Base-by-base conservation (phyloP, 2,329 filamentous ascomycete species). In the Dactylellina haptotyla region DNA sequence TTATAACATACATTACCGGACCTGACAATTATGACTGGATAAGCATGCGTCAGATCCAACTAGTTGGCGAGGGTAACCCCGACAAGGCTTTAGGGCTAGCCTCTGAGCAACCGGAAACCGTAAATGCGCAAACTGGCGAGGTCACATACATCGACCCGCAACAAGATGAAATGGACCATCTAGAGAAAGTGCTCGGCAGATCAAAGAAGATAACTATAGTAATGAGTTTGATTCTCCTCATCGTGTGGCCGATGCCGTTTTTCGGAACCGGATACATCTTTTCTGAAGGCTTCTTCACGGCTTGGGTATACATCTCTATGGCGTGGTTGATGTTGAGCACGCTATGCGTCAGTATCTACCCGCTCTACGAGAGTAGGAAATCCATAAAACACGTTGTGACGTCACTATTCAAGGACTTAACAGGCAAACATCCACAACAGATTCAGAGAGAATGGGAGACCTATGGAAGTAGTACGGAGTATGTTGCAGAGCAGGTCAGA, bases 221-320 rank as follows among this genome's bases (percentile, higher is more conserved):
- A 76, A 84, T 92, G 83, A 90, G 91, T 0, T 73, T 96, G 0
- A 84, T 87, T 0, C 83, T 96, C 63, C 83, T 96, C 0, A 84
- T 97, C 1, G 85, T 97, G 9, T 96, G 93, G 92, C 93, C 93
- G 0, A 94, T 97, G 86, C 93, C 93, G 0, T 88, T 97, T 87
- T 97, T 95, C 79, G 93, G 92, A 9, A 85, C 85, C 0, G 87
- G 87, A 0, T 97, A 97, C 79, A 86, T 97, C 57, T 96, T 95
- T 81, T 88, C 85, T 80, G 90, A 91, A 83, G 84, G 84, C 25
- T 95, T 95, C 83, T 95, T 94, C 81, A 91, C 90, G 0, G 90
- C 90, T 50, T 93, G 90, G 90, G 87, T 93, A 5, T 84, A 87
- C 0, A 86, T 91, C 5, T 89, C 89, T 4, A 90, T 95, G 63